Evolutionary conservation across 2,329 filamentous ascomycete species (phyloP).

Genomic region (Cladosporium sp.): DNA sequence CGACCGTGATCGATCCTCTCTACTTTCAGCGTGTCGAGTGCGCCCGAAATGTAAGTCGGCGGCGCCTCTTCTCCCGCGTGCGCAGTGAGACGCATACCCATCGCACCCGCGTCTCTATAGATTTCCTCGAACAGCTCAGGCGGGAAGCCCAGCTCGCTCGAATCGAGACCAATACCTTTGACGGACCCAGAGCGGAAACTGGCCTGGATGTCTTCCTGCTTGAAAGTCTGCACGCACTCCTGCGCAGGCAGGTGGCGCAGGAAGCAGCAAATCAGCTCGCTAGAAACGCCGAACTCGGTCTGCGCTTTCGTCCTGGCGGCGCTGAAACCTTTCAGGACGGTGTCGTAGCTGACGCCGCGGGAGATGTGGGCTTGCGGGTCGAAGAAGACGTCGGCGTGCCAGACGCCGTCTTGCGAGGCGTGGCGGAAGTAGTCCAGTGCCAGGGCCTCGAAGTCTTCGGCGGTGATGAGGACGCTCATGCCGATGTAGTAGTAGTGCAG

Average conservation of each 20-base stretch:
- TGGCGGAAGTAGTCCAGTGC: constrained; percentile 67
- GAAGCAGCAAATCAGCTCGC: constrained; percentile 67
- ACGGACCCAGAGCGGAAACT: constrained; percentile 51
- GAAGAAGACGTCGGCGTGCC: constrained; percentile 75
- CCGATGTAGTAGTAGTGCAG: constrained; percentile 74
- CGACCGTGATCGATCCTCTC: constrained; percentile 73
- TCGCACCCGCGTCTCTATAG: constrained; percentile 52
- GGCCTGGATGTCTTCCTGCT: constrained; percentile 38
- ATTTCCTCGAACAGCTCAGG: constrained; percentile 57
- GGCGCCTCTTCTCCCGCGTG: constrained; percentile 76
- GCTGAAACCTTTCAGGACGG: constrained; percentile 60
- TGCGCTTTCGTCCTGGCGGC: constrained; percentile 58
- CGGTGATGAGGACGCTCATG: constrained; percentile 63
- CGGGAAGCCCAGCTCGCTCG: constrained; percentile 47
- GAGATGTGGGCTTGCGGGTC: constrained; percentile 71
- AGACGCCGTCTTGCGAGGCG: constrained; percentile 61
- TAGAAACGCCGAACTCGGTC: constrained; percentile 59
- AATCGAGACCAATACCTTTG: constrained; percentile 64
- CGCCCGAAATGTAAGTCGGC: constrained; percentile 59
- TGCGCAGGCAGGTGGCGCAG: constrained; percentile 63
- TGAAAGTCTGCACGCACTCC: constrained; percentile 50
- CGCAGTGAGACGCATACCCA: constrained; percentile 61
- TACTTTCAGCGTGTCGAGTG: constrained; percentile 59
- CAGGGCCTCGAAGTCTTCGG: constrained; percentile 67
- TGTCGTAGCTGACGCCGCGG: constrained; percentile 60